phyloP scores from a whole-genome alignment of 345 rosid species.

The Mangifera indica region DNA sequence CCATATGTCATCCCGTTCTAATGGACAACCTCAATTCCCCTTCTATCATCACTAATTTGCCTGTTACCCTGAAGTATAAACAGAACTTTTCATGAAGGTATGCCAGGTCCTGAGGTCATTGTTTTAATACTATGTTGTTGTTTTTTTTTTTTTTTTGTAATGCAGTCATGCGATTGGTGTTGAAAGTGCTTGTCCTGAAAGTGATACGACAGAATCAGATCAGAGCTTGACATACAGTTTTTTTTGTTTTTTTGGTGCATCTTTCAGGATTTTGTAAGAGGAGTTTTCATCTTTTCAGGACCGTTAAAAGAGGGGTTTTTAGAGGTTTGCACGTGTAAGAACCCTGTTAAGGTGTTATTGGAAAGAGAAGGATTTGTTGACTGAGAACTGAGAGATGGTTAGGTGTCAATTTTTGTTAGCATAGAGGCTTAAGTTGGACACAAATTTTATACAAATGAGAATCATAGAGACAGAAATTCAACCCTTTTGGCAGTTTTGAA shows the following conservation, averaged over 20 bases:
- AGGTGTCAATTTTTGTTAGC: constrained; percentile 12
- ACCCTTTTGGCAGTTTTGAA: constrained; percentile 9
- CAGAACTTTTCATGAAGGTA: constrained; percentile 9
- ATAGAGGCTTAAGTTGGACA: constrained; percentile 9
- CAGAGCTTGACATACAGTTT: too few species aligned
- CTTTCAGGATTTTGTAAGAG: constrained; percentile 6
- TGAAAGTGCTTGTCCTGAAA: constrained; percentile 12
- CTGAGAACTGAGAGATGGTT: constrained; percentile 4
- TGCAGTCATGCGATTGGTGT: constrained; percentile 8
- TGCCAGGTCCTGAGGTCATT: background rate
- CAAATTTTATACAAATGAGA: constrained; percentile 15
- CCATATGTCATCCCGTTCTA: constrained; percentile 77
- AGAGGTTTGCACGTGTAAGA: background rate
- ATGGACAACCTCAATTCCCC: constrained; percentile 22
- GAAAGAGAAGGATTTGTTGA: constrained; percentile 13
- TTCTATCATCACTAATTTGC: constrained; percentile 5
- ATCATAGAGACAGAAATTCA: too few species aligned
- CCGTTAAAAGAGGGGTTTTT: background rate
- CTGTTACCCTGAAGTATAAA: background rate
- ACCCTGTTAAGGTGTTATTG: background rate
- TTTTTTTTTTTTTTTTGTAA: background rate
- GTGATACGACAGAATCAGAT: background rate
- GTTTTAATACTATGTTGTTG: constrained; percentile 13
- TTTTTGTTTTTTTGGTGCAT: too few species aligned
- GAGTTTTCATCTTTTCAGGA: constrained; percentile 14